Conservation (phyloP, 2,329 filamentous ascomycete species). For the Nothophoma quercina region DNA sequence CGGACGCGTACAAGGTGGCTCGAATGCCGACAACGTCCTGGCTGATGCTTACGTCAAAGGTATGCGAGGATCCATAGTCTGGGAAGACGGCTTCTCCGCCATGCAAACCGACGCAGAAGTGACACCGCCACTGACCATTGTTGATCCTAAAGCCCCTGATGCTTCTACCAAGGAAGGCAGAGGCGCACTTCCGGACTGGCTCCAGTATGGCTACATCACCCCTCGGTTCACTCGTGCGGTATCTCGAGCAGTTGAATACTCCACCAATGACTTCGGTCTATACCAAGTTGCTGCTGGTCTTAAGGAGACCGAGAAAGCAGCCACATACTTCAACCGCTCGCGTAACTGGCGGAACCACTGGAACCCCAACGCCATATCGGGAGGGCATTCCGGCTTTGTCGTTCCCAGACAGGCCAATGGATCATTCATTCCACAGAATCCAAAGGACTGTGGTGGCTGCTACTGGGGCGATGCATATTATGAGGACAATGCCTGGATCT, state of each 20-base stretch:
- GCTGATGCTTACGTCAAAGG: slow-evolving; percentile 77
- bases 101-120: slow-evolving; percentile 74
- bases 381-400: slow-evolving; percentile 71
- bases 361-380: slow-evolving; percentile 65
- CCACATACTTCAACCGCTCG: slow-evolving; percentile 68
- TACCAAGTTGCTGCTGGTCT: slow-evolving; percentile 70
- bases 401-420: slow-evolving; percentile 64
- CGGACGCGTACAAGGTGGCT: slow-evolving; percentile 73
- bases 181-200: slow-evolving; percentile 74
- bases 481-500: slow-evolving; percentile 69
- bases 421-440: slow-evolving; percentile 58
- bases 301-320: slow-evolving; percentile 58
- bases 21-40: slow-evolving; percentile 74
- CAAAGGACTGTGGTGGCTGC: slow-evolving; percentile 67
- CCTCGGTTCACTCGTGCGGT: slow-evolving; percentile 67
- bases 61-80: slow-evolving; percentile 68
- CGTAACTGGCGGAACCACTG: slow-evolving; percentile 77
- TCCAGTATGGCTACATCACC: slow-evolving; percentile 70
- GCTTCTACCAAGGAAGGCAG: slow-evolving; percentile 72
- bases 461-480: slow-evolving; percentile 72
- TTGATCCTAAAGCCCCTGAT: slow-evolving; percentile 62
- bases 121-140: slow-evolving; percentile 63
- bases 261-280: slow-evolving; percentile 72
- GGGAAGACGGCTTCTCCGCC: slow-evolving; percentile 59
- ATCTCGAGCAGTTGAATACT: slow-evolving; percentile 71